Percentiles rank a stretch among this genome's conserved stretches.
These are phyloP conservation scores for Saccharum hybrid DNA, from an alignment of 202 grass and related monocot species.

Conservation along the genomic window DNA sequence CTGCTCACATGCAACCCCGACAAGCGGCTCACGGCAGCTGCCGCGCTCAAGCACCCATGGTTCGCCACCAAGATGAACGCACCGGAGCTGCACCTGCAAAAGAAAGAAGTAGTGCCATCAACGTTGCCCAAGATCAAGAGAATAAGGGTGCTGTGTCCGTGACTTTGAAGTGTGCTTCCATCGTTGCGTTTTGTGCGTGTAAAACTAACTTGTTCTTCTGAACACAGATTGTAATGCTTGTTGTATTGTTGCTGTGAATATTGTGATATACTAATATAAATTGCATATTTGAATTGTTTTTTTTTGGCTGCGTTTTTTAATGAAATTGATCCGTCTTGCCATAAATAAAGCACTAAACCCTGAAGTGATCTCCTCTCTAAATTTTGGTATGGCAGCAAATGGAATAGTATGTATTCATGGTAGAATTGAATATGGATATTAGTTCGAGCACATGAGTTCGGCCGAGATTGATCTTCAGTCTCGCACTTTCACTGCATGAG, in stretches of 20 bases:
- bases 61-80: not conserved
- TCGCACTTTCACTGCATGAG: too few relatives aligned
- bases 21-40: slow-evolving; percentile 11
- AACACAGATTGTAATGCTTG: not conserved
- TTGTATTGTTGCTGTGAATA: not conserved
- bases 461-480: too few relatives aligned
- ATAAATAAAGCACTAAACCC: too few relatives aligned
- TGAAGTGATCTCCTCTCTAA: too few relatives aligned
- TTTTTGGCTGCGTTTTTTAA: not conserved
- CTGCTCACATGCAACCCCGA: slow-evolving; percentile 17
- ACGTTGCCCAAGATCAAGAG: slow-evolving; percentile 3
- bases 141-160: not conserved
- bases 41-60: slow-evolving; percentile 5
- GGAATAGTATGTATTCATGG: too few relatives aligned
- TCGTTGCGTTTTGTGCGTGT: not conserved
- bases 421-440: too few relatives aligned
- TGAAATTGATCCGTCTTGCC: not conserved
- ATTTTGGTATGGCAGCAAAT: too few relatives aligned
- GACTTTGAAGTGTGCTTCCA: not conserved
- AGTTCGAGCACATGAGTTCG: too few relatives aligned
- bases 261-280: not conserved
- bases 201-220: not conserved
- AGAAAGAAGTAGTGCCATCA: not conserved
- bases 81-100: not conserved
- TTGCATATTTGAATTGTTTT: not conserved